Evolutionary conservation across 2,329 filamentous ascomycete genomes (phyloP), one percentile per base, ranked within the genome.

Genomic region (Ophiostoma pallidulum): DNA sequence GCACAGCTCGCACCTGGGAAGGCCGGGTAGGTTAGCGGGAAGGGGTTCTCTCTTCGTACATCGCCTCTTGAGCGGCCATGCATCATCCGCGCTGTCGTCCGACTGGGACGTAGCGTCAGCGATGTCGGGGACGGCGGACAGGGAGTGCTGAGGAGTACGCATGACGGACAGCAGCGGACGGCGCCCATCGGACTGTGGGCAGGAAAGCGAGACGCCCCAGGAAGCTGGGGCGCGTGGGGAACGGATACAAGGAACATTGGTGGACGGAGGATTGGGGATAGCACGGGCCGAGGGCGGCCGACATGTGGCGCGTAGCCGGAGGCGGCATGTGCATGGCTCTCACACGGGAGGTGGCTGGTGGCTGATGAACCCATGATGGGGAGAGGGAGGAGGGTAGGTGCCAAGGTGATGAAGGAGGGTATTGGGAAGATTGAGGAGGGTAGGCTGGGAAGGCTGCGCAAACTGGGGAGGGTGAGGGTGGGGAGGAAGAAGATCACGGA

Each of bases 1-100:
- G 69, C 85, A 88, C 44, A 85, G 73, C 66, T 90, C 86, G 60
- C 86, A 83, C 59, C 80, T 83, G 64, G 47, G 48, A 13, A 35
- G 35, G 16, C 20, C 33, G 35, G 31, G 9, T 5, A 40, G n/a
- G 43, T 50, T 50, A 50, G 48, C 39, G 6, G 28, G 28, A 2
- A 33, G 5, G 8, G 20, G 22, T 9, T 29, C 39, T 18, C 35
- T 43, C 20, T 33, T 36, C 20, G n/a, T 33, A 36, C 26, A 12
- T 14, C 43, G 38, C 40, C 29, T 47, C 35, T 39, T 46, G 14
- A 12, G 12, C 10, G 39, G 33, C 20, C 20, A 33, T 18, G 42
- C 45, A 29, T 47, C 48, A 16, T 50, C 48, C 26, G 29, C 28
- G 28, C 48, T 47, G 43, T 50, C 43, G 40, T 47, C 48, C 14